phyloP scores from a whole-genome alignment of 2,329 filamentous ascomycete species.

The Talaromyces sp. region DNA sequence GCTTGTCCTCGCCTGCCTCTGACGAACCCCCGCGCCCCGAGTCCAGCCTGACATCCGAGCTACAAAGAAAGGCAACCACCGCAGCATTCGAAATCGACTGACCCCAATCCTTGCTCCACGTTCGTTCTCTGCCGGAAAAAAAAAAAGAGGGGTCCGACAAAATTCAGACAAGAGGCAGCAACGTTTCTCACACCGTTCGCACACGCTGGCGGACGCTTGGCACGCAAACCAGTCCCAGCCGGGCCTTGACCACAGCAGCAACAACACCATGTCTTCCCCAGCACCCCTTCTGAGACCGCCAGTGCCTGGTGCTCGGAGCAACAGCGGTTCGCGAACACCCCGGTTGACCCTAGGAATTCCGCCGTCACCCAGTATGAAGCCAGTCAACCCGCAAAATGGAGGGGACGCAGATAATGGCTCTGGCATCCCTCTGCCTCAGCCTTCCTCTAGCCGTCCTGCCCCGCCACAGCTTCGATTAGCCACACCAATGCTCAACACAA shows the following conservation, averaged over 20 bases:
- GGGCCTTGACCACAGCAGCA: background rate
- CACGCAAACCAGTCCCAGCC: constrained; percentile 1
- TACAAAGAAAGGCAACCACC: background rate
- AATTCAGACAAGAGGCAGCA: background rate
- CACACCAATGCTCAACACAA: constrained; percentile 67
- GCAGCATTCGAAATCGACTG: background rate
- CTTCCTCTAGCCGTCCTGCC: constrained; percentile 48
- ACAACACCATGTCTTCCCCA: constrained; percentile 61
- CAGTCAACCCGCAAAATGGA: constrained; percentile 51
- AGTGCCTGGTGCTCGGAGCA: constrained; percentile 63
- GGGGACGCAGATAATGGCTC: constrained; percentile 33
- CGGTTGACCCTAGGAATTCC: constrained; percentile 86
- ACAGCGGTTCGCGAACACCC: constrained; percentile 60
- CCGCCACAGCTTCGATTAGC: constrained; percentile 78
- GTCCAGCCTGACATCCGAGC: background rate
- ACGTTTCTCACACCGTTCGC: background rate
- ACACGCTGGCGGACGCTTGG: background rate
- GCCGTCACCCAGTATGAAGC: constrained; percentile 73
- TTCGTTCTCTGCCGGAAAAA: background rate
- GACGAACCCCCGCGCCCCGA: background rate
- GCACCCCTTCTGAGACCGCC: constrained; percentile 78
- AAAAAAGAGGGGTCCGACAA: background rate
- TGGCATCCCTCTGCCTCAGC: constrained; percentile 30
- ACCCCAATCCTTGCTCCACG: background rate
- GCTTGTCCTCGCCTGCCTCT: constrained; percentile 1